Evolutionary conservation across 345 rosid genomes (phyloP).

Genomic region (Schrenkiella parvula): DNA sequence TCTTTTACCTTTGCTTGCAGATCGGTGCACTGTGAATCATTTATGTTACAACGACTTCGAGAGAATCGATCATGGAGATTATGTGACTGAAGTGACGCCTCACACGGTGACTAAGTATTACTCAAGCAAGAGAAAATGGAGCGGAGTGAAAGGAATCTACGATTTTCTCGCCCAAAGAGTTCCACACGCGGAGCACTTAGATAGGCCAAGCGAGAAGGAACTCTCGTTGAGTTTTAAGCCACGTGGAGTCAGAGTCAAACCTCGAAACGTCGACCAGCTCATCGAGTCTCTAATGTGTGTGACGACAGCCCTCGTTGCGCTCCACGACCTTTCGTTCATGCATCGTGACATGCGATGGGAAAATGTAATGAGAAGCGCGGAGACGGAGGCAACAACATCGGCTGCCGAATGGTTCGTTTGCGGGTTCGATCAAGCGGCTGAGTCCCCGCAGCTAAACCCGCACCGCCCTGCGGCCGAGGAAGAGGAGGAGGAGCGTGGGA

Average conservation of each 20-base stretch:
- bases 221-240: constrained; percentile 68
- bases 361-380: constrained; percentile 48
- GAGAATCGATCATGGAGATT: constrained; percentile 44
- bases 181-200: constrained; percentile 71
- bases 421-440: constrained; percentile 80
- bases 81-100: constrained; percentile 64
- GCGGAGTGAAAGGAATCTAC: constrained; percentile 69
- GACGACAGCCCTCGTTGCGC: constrained; percentile 79
- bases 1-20: constrained; percentile 65
- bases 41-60: constrained; percentile 68
- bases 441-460: constrained; percentile 79
- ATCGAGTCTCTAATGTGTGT: constrained; percentile 82
- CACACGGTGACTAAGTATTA: constrained; percentile 54
- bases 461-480: constrained; percentile 7
- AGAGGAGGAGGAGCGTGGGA: constrained; percentile 45
- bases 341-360: constrained; percentile 92
- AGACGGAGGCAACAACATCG: constrained; percentile 23
- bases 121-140: constrained; percentile 61
- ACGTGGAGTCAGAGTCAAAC: constrained; percentile 61
- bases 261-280: constrained; percentile 58
- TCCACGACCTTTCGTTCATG: constrained; percentile 94
- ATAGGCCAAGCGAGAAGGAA: constrained; percentile 52
- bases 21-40: constrained; percentile 45
- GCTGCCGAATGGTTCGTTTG: constrained; percentile 77
- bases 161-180: constrained; percentile 72